phyloP scores from a whole-genome alignment of 2,329 filamentous ascomycete genomes.

The Orbilia brochopaga region DNA sequence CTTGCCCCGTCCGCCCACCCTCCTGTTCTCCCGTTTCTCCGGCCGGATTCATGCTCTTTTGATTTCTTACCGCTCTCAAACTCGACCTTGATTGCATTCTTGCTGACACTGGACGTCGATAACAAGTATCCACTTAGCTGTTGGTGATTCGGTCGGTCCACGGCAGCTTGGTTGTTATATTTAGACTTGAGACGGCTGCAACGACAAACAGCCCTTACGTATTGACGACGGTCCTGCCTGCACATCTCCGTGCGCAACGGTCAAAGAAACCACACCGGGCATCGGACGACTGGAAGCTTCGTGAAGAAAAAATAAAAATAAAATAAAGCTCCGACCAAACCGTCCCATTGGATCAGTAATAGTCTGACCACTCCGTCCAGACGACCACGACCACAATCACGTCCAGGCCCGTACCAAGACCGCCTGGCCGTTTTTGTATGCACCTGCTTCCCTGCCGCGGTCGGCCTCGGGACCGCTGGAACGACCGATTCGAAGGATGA shows the following conservation, averaged over 20 bases:
- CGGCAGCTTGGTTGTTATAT: conserved; percentile 3
- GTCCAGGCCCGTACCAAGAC: neutral
- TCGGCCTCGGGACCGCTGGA: neutral
- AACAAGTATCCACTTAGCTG: neutral
- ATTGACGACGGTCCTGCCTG: neutral
- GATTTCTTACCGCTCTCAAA: neutral
- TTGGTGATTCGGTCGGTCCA: neutral
- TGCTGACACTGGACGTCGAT: neutral
- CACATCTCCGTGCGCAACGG: no score
- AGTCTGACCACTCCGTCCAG: neutral
- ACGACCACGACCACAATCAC: neutral
- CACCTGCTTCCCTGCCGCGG: neutral
- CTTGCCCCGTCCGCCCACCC: neutral
- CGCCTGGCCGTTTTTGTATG: neutral
- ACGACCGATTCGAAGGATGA: conserved; percentile 1
- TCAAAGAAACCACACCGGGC: no score
- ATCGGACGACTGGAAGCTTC: no score
- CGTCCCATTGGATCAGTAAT: neutral
- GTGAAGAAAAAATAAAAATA: no score
- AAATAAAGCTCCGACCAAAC: no score
- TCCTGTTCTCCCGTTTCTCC: neutral
- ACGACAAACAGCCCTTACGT: neutral
- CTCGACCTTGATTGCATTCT: neutral
- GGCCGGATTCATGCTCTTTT: neutral
- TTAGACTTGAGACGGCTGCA: neutral